These are phyloP conservation scores for Hypoxylon sp. DNA, from an alignment of 2,329 filamentous ascomycete species.

Conservation along the genomic window DNA sequence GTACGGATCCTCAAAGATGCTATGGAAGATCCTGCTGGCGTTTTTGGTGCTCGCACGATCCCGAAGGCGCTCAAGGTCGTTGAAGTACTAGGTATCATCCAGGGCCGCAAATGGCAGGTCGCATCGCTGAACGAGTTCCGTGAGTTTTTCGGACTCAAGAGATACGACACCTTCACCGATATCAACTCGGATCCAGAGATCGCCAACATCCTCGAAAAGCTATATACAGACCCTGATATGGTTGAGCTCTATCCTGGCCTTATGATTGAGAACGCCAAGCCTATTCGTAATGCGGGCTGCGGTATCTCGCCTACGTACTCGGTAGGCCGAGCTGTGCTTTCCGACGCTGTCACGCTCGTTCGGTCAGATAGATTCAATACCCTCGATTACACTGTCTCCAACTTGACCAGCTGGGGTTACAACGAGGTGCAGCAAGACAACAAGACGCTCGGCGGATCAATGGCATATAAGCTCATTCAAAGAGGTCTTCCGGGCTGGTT, in stretches of 20 bases:
- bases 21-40: conserved; percentile 73
- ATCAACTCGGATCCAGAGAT: conserved; percentile 72
- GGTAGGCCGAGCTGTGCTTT: conserved; percentile 69
- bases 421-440: conserved; percentile 58
- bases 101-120: conserved; percentile 73
- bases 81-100: conserved; percentile 74
- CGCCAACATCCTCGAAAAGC: conserved; percentile 67
- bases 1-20: conserved; percentile 68
- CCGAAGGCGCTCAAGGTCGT: conserved; percentile 71
- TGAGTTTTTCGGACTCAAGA: conserved; percentile 72
- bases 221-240: conserved; percentile 75
- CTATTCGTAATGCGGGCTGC: conserved; percentile 65
- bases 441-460: conserved; percentile 60
- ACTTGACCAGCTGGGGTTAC: conserved; percentile 62
- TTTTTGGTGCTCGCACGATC: conserved; percentile 72
- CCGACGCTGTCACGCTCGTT: conserved; percentile 72
- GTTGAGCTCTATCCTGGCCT: conserved; percentile 80
- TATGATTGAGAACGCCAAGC: conserved; percentile 72
- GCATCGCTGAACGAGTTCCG: conserved; percentile 76
- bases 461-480: conserved; percentile 64
- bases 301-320: conserved; percentile 69
- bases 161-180: conserved; percentile 69
- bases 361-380: conserved; percentile 74
- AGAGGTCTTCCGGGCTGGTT: conserved; percentile 63
- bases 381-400: conserved; percentile 60